Conservation (phyloP, 306 rosid species). For the Cucurbita moschata region DNA sequence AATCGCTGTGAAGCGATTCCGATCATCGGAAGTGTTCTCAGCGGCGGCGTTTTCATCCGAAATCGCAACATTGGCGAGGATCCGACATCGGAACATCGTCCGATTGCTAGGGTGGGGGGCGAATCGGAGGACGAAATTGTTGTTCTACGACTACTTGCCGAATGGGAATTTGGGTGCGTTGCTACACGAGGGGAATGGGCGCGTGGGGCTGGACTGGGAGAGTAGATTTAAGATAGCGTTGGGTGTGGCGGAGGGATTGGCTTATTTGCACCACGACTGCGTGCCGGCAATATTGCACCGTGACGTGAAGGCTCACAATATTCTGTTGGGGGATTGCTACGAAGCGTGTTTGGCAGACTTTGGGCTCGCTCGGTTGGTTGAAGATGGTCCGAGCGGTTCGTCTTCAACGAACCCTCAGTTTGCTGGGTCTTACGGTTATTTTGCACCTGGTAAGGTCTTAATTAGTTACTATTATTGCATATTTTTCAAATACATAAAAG, state of each 20-base stretch:
- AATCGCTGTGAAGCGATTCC: conserved; percentile 59
- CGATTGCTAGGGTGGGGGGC: conserved; percentile 83
- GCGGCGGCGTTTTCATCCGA: conserved; percentile 74
- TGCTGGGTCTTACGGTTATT: conserved; percentile 90
- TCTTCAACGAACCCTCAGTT: conserved; percentile 58
- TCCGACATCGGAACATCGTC: conserved; percentile 84
- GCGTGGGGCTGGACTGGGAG: conserved; percentile 68
- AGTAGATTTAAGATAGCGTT: conserved; percentile 73
- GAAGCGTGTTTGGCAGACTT: conserved; percentile 88
- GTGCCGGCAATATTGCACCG: conserved; percentile 89
- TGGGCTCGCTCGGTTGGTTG: conserved; percentile 73
- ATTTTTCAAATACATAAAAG: neutral
- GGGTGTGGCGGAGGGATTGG: conserved; percentile 75
- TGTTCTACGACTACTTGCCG: conserved; percentile 55
- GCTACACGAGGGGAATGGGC: conserved; percentile 49
- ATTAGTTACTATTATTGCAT: neutral
- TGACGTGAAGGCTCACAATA: conserved; percentile 70
- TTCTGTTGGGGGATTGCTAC: conserved; percentile 53
- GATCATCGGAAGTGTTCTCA: conserved; percentile 40
- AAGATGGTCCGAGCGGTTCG: conserved; percentile 35
- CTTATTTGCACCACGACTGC: conserved; percentile 86
- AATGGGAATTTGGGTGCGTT: conserved; percentile 51
- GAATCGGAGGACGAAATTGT: conserved; percentile 48
- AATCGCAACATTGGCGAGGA: conserved; percentile 61
- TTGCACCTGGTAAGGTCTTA: conserved; percentile 58